Base-by-base conservation (phyloP, 2,329 filamentous ascomycete genomes). In the Cephalotrichum gorgonifer region DNA sequence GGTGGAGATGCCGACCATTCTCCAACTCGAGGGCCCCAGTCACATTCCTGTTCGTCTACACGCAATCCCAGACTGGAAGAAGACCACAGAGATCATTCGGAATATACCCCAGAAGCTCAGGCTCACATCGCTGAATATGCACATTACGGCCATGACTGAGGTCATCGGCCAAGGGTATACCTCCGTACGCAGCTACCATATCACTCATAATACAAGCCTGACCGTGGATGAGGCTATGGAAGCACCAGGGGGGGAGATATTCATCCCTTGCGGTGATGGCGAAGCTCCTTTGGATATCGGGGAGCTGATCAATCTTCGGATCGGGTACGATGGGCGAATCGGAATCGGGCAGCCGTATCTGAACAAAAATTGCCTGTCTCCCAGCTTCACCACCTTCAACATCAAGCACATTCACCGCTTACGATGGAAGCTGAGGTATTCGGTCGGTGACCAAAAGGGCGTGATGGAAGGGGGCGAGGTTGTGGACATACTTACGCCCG, bases 11-110 rank as follows among this genome's bases (percentile, higher is more conserved):
- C 66, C 66, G 0, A 41, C 41, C 0, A 50, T 58, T 1, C 53
- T 69, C 9, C 64, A 65, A 17, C 54, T 66, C 0, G 57, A 59
- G 1, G 57, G 59, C 17, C 56, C 57, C 0, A 17, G 31, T 0
- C 53, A 54, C 0, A 47, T 64, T 2, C 58, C 62, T 0, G 54
- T 62, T 6, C 38, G n/a, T 4, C 26, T 64, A 1, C 50, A 42
- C 1, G 27, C 55, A 1, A 33, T 51, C 0, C 57, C 60, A 0
- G 22, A 56, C 1, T 46, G 38, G 44, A 35, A 33, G 0, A 44
- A 43, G 2, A 59, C 55, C 0, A 59, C 55, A 17, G 38, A 54
- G 0, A 12, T 44, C 0, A 22, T 65, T 0, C 31, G 30, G 2
- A 49, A 57, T 0, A 17, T 51, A 1, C 44, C 49, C 0, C 57